Evolutionary conservation across 306 rosid genomes (phyloP), one percentile per base, ranked within the genome.

Genomic region (Pyrus communis): DNA sequence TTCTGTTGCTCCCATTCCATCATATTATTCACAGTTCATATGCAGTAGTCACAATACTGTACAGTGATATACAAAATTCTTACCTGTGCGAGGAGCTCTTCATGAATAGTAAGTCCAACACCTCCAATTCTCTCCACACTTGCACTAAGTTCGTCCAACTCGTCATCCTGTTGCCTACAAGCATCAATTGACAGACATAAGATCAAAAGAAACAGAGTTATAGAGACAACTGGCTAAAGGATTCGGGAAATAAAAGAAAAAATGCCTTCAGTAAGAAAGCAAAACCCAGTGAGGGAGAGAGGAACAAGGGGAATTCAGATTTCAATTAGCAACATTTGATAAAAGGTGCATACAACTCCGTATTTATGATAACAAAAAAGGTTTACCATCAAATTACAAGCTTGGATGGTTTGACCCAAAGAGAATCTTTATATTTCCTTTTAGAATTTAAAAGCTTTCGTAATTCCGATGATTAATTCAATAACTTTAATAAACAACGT

Each of bases 91-190:
- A 82, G 75, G 78, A 96, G 98, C 84, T 93, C 99, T 66, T 96
- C 98, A 64, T 93, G 98, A 86, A 96, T 93, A 1, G 98, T 96
- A 79, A 96, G 97, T 76, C 99, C 98, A 73, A 96, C 98, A 77
- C 96, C 97, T 71, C 99, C 99, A 74, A 96, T 93, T 86, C 94
- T 88, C 78, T 86, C 93, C 81, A 93, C 97, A 67, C 98, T 93
- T 58, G 88, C 87, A 84, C 94, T 96, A 80, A 96, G 91, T 84
- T 92, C 94, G 30, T 96, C 98, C 88, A 96, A 91, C 77, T 96
- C 97, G 83, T 96, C 97, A 76, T 96, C 99, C 67, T 96, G 99
- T 78, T 71, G 89, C 89, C 99, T 96, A 77, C 12, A 74, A 78
- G 76, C 70, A 76, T 79, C 59, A 83, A 70, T 46, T 30, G 69